Percentiles rank a stretch among this genome's conserved stretches.
phyloP scores from a whole-genome alignment of 768 basidiomycete genomes.

The Russula virescens region DNA sequence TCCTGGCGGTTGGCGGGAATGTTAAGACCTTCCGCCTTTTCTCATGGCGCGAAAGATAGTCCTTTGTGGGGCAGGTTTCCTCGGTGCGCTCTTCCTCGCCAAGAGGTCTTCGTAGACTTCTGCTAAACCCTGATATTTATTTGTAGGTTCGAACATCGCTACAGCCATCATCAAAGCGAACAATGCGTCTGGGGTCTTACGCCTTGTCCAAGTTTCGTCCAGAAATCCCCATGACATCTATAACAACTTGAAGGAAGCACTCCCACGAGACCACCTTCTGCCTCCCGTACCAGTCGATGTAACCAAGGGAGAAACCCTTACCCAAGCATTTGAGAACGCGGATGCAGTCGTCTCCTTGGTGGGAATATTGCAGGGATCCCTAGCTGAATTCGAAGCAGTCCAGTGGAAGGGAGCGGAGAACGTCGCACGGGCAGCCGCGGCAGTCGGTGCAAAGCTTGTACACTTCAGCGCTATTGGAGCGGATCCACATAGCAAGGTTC shows the following conservation, averaged over 20 bases:
- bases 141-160: constrained; percentile 54
- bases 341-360: constrained; percentile 61
- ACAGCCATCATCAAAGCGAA: constrained; percentile 39
- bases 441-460: constrained; percentile 51
- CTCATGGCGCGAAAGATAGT: constrained; percentile 32
- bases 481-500: constrained; percentile 48
- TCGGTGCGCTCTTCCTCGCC: constrained; percentile 40
- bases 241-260: constrained; percentile 29
- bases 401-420: constrained; percentile 65
- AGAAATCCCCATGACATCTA: constrained; percentile 46
- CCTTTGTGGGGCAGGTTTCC: constrained; percentile 44
- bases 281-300: constrained; percentile 48
- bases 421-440: constrained; percentile 49
- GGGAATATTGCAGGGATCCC: constrained; percentile 56
- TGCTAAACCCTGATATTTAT: no score
- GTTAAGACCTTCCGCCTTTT: no score
- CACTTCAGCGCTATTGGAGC: constrained; percentile 76
- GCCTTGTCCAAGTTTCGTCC: constrained; percentile 54
- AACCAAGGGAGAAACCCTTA: constrained; percentile 44
- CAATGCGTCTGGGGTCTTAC: constrained; percentile 29
- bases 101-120: neutral
- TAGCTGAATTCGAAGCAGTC: constrained; percentile 50
- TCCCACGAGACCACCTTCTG: constrained; percentile 36
- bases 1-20: no score
- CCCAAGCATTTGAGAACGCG: constrained; percentile 48